phyloP scores from a whole-genome alignment of 163 green algal genomes.

The Scenedesmus sp. region DNA sequence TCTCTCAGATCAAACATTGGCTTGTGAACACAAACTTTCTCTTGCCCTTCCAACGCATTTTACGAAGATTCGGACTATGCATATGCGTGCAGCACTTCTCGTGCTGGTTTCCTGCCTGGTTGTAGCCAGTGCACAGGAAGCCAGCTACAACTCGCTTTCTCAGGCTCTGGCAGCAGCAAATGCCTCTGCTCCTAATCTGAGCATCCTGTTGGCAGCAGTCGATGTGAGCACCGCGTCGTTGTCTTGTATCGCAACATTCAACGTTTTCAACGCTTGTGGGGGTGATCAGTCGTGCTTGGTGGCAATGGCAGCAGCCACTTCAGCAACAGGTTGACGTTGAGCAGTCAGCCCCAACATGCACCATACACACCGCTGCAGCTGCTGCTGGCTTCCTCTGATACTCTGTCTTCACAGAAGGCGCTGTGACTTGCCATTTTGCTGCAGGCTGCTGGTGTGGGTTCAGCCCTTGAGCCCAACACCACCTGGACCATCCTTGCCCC shows the following conservation, averaged over 20 bases:
- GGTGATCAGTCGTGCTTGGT: too few relatives aligned
- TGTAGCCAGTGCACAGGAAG: not conserved
- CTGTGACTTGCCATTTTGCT: not conserved
- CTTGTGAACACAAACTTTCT: too few relatives aligned
- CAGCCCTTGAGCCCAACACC: not conserved
- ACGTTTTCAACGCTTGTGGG: too few relatives aligned
- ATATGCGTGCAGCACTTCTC: not conserved
- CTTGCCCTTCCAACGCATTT: not conserved
- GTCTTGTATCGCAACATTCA: too few relatives aligned
- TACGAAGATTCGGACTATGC: not conserved
- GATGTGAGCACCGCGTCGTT: not conserved
- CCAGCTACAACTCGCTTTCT: slow-evolving; percentile 7
- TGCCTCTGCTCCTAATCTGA: slow-evolving; percentile 32
- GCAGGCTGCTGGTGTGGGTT: slow-evolving; percentile 16
- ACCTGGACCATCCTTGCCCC: slow-evolving; percentile 45
- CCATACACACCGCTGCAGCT: not conserved
- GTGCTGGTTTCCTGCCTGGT: not conserved
- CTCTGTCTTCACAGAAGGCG: not conserved
- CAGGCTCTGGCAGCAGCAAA: slow-evolving; percentile 26
- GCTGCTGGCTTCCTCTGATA: not conserved
- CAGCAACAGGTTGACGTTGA: too few relatives aligned
- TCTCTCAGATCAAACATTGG: not conserved
- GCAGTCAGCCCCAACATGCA: not conserved
- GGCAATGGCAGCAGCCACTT: not conserved
- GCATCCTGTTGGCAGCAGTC: slow-evolving; percentile 30